Percentiles rank a stretch among this genome's conserved stretches.
phyloP scores from a whole-genome alignment of 352 stramenopile genomes.

The Pythium apleroticum region DNA sequence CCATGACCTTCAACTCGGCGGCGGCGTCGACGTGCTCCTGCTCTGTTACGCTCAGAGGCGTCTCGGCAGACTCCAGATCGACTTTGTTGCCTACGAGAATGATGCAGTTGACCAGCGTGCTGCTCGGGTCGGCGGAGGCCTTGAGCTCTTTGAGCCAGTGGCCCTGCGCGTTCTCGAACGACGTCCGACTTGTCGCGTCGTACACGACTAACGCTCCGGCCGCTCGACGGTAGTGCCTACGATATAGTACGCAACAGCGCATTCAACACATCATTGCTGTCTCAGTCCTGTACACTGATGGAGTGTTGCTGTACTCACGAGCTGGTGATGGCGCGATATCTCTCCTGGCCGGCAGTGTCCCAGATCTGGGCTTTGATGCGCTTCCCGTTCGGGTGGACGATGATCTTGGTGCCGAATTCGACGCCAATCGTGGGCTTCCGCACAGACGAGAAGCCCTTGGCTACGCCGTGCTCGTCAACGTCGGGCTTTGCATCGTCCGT shows the following conservation, averaged over 20 bases:
- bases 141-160: slow-evolving; percentile 81
- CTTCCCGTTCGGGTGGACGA: slow-evolving; percentile 71
- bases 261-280: too few relatives aligned
- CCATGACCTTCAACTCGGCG: slow-evolving; percentile 40
- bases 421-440: slow-evolving; percentile 80
- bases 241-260: background rate
- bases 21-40: slow-evolving; percentile 46
- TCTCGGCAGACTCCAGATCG: slow-evolving; percentile 39
- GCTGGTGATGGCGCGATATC: slow-evolving; percentile 82
- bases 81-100: slow-evolving; percentile 83
- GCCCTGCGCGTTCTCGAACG: slow-evolving; percentile 68
- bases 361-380: slow-evolving; percentile 85
- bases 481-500: slow-evolving; percentile 29
- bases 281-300: too few relatives aligned
- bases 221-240: slow-evolving; percentile 71
- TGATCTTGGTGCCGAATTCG: slow-evolving; percentile 81
- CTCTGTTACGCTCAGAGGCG: slow-evolving; percentile 30
- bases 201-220: slow-evolving; percentile 75
- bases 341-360: slow-evolving; percentile 79
- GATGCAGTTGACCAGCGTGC: slow-evolving; percentile 62
- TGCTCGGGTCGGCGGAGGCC: slow-evolving; percentile 54
- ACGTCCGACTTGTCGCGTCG: slow-evolving; percentile 62
- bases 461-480: slow-evolving; percentile 35
- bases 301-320: slow-evolving; percentile 63
- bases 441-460: slow-evolving; percentile 49